Evolutionary conservation across 192 early-diverging fungal genomes (phyloP), one percentile per base, ranked within the genome.

Genomic region (Podila epicladia): DNA sequence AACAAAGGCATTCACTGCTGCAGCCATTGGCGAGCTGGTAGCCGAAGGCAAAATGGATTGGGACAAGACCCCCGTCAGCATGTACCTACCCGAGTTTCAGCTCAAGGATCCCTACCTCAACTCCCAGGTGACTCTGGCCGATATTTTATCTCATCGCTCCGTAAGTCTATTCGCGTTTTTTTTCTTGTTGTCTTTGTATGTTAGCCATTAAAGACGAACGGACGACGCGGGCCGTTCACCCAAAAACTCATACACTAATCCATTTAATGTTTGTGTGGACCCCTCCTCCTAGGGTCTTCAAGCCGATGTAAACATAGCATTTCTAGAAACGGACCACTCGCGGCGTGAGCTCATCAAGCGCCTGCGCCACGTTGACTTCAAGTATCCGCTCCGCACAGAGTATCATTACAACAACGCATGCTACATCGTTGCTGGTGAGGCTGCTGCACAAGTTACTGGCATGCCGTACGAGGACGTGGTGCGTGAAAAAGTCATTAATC

Each of bases 11-110:
- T 71, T 77, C 55, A 77, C 74, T 0, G 67, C 74, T 6, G 58
- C 74, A 9, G 64, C 68, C 11, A 65, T 77, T 15, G 74, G 74
- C 12, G 74, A 77, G 32, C 37, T 77, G n/a, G 69, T 77, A 1
- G 74, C 64, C 13, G 69, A 70, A 55, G 74, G 69, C 15, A 71
- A 71, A 31, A 66, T 70, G 64, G 74, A 71, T 35, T 77, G 69
- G 74, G 67, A 70, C 19, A 70, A 13, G 13, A 77, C 74, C 9
- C 69, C 74, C 8, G 24, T 50, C 37, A 11, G 11, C 63, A 9
- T 3, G 37, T 65, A 65, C 31, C 63, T 65, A 50, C 63, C 63
- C 63, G 63, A 65, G 63, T 65, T 65, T 28, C 22, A 65, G 45
- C 63, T 65, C 45, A 49, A 45, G 28, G 63, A 65, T 26, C 63